Percentiles rank a stretch among this genome's conserved stretches.
Conservation (phyloP, 139 green algal genomes). For the Micromonas commoda region DNA sequence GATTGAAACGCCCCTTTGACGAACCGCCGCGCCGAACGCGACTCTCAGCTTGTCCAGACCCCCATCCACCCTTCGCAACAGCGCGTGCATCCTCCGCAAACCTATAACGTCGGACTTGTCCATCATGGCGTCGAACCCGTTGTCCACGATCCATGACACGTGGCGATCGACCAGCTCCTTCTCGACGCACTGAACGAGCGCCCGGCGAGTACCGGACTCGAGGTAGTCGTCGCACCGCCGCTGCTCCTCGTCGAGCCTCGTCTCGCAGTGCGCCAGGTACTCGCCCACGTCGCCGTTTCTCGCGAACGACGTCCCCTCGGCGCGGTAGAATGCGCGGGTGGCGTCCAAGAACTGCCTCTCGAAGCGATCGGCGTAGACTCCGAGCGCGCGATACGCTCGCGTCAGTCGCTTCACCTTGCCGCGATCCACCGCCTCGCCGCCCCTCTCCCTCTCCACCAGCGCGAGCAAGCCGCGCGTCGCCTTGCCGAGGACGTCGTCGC, state of each 20-base stretch:
- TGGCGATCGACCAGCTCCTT: slow-evolving; percentile 65
- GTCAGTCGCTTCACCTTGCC: slow-evolving; percentile 64
- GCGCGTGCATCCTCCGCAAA: slow-evolving; percentile 70
- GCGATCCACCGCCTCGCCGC: slow-evolving; percentile 68
- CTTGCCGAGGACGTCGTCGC: slow-evolving; percentile 39
- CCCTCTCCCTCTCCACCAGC: slow-evolving; percentile 64
- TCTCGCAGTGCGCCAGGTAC: slow-evolving; percentile 87
- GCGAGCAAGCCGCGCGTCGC: slow-evolving; percentile 58
- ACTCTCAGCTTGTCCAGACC: slow-evolving; percentile 53
- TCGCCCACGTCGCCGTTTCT: slow-evolving; percentile 59
- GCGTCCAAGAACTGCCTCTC: slow-evolving; percentile 43
- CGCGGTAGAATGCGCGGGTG: slow-evolving; percentile 39
- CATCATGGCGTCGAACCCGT: slow-evolving; percentile 65
- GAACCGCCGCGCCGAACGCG: slow-evolving; percentile 70
- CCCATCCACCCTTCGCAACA: slow-evolving; percentile 54
- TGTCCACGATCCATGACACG: slow-evolving; percentile 50
- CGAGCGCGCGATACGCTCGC: slow-evolving; percentile 52
- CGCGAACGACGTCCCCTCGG: slow-evolving; percentile 62
- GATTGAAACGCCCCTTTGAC: slow-evolving; percentile 50
- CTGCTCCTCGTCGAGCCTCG: slow-evolving; percentile 77
- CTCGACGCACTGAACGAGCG: slow-evolving; percentile 69
- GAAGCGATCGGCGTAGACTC: slow-evolving; percentile 57
- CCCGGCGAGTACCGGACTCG: slow-evolving; percentile 63
- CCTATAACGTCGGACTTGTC: slow-evolving; percentile 61
- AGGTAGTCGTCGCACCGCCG: slow-evolving; percentile 79